Conservation (phyloP, 1,284 basidiomycete species). For the Ustilago lituana region DNA sequence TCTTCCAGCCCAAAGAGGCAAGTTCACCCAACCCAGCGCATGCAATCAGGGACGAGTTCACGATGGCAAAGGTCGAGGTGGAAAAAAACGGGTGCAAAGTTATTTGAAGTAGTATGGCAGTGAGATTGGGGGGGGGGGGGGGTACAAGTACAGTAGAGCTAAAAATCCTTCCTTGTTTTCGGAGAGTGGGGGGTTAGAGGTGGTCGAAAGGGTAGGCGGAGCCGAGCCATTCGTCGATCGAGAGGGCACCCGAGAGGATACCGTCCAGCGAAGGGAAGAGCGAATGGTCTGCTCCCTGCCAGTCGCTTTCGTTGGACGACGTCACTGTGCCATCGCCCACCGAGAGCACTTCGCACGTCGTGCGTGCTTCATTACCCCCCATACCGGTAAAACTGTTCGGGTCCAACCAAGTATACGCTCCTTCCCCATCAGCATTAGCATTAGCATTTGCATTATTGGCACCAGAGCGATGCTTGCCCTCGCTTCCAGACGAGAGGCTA, state of each 20-base stretch:
- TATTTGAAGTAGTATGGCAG: too few species aligned
- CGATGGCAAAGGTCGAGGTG: too few species aligned
- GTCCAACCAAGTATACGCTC: conserved; percentile 27
- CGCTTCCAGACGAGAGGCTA: conserved; percentile 17
- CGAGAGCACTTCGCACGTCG: conserved; percentile 10
- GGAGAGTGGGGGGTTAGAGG: conserved; percentile 8
- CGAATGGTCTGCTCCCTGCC: conserved; percentile 35
- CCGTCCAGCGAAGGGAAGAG: conserved; percentile 40
- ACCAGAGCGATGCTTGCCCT: neutral
- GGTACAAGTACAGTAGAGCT: too few species aligned
- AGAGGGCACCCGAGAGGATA: conserved; percentile 35
- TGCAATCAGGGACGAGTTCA: too few species aligned
- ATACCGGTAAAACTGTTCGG: conserved; percentile 8
- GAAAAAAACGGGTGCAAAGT: too few species aligned
- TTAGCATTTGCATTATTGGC: neutral
- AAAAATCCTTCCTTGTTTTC: too few species aligned
- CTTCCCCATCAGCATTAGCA: conserved; percentile 5
- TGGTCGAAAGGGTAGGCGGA: conserved; percentile 43
- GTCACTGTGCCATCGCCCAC: conserved; percentile 21
- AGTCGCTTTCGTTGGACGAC: conserved; percentile 32
- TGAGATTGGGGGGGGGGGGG: too few species aligned
- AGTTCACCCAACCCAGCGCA: too few species aligned
- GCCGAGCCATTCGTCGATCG: conserved; percentile 48
- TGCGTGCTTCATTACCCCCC: conserved; percentile 1
- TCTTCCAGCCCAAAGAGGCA: too few species aligned